Conservation (phyloP, 345 rosid genomes). For the Salix koriyanagi region DNA sequence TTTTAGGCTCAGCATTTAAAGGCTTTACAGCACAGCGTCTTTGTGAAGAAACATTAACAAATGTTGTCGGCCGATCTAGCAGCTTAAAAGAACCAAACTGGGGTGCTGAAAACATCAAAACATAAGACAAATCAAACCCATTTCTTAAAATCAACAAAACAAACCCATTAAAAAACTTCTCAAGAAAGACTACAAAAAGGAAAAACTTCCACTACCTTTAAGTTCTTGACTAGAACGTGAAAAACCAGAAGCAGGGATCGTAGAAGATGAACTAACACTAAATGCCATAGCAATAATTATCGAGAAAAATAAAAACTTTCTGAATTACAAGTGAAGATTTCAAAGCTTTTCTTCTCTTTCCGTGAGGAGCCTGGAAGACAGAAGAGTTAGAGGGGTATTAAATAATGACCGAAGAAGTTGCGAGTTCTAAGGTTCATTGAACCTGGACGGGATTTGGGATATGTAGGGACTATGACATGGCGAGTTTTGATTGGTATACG, state of each 20-base stretch:
- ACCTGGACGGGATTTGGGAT: slow-evolving; percentile 43
- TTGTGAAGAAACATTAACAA: slow-evolving; percentile 35
- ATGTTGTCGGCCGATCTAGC: slow-evolving; percentile 34
- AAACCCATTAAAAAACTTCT: neutral
- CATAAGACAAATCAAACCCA: neutral
- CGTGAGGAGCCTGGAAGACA: neutral
- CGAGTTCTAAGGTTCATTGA: slow-evolving; percentile 33
- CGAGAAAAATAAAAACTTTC: neutral
- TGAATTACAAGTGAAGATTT: neutral
- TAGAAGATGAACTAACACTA: slow-evolving; percentile 38
- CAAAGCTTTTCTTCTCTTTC: neutral
- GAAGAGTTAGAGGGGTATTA: slow-evolving; percentile 14
- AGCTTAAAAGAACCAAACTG: slow-evolving; percentile 52
- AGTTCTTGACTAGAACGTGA: slow-evolving; percentile 31
- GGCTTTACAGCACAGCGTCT: slow-evolving; percentile 45
- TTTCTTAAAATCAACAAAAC: slow-evolving; percentile 20
- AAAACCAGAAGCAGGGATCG: slow-evolving; percentile 39
- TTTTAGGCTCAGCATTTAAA: slow-evolving; percentile 53
- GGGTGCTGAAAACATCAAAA: slow-evolving; percentile 31
- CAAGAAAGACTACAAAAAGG: neutral
- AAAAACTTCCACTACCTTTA: slow-evolving; percentile 29
- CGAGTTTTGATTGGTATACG: neutral
- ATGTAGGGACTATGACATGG: slow-evolving; percentile 31
- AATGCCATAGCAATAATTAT: slow-evolving; percentile 40
- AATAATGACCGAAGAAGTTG: slow-evolving; percentile 29